These are phyloP conservation scores for Penicillium sp. DNA, from an alignment of 2,329 filamentous ascomycete species.

Conservation along the genomic window DNA sequence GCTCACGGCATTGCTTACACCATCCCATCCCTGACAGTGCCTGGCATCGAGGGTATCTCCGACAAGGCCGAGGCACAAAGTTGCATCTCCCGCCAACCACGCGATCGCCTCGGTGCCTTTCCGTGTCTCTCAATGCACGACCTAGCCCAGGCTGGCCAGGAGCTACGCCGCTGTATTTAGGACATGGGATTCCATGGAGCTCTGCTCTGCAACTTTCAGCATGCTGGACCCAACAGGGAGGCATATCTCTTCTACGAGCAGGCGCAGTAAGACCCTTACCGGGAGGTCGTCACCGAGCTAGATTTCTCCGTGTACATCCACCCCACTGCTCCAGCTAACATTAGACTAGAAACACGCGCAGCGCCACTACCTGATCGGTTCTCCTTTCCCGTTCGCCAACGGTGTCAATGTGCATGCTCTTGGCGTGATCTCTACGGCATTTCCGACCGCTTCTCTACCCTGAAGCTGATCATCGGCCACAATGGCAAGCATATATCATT, in stretches of 20 bases:
- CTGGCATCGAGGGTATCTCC: slow-evolving; percentile 43
- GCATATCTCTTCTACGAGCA: neutral
- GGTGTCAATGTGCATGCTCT: too few relatives aligned
- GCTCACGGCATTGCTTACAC: slow-evolving; percentile 42
- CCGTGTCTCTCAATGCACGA: slow-evolving; percentile 30
- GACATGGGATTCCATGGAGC: slow-evolving; percentile 57
- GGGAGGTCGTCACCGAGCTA: slow-evolving; percentile 2
- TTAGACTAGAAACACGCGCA: too few relatives aligned
- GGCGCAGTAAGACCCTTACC: neutral
- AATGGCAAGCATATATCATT: too few relatives aligned
- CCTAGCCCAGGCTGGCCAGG: slow-evolving; percentile 27
- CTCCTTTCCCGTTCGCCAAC: too few relatives aligned
- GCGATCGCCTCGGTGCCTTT: slow-evolving; percentile 16
- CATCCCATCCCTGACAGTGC: slow-evolving; percentile 42
- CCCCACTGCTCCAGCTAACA: too few relatives aligned
- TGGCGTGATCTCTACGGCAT: too few relatives aligned
- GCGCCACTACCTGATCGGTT: too few relatives aligned
- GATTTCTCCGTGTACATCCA: neutral
- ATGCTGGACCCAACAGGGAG: neutral
- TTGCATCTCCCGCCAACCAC: slow-evolving; percentile 41
- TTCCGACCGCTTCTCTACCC: too few relatives aligned
- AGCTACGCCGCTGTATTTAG: slow-evolving; percentile 44
- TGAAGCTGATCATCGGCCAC: too few relatives aligned
- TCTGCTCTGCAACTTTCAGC: slow-evolving; percentile 27
- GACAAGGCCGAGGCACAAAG: slow-evolving; percentile 36